Percentiles rank a stretch among this genome's conserved stretches.
phyloP scores from a whole-genome alignment of 2,329 filamentous ascomycete genomes.

The Trichoderma asperellum region DNA sequence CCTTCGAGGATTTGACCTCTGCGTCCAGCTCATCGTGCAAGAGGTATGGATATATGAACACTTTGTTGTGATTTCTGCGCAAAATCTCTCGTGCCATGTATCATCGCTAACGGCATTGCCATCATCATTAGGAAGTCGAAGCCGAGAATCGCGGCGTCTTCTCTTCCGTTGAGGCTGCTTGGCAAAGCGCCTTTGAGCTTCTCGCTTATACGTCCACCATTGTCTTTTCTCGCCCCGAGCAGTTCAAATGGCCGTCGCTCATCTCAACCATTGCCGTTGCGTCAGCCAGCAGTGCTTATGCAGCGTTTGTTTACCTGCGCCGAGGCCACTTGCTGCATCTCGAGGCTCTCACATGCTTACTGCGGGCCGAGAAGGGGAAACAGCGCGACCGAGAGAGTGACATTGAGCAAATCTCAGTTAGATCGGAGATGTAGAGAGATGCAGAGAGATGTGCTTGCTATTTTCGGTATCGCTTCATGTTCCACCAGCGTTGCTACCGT shows the following conservation, averaged over 20 bases:
- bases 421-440: neutral
- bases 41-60: constrained; percentile 50
- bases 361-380: constrained; percentile 1
- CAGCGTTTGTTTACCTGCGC: constrained; percentile 15
- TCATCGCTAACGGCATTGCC: neutral
- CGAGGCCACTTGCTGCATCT: constrained; percentile 26
- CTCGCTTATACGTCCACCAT: constrained; percentile 68
- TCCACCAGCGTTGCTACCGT: neutral
- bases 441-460: neutral
- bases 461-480: neutral
- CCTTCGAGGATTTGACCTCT: constrained; percentile 65
- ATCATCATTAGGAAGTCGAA: constrained; percentile 54
- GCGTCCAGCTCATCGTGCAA: constrained; percentile 63
- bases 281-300: constrained; percentile 16
- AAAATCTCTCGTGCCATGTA: neutral
- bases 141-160: constrained; percentile 66
- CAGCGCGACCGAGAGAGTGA: neutral
- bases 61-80: neutral
- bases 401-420: neutral
- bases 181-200: constrained; percentile 73
- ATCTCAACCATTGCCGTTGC: constrained; percentile 41
- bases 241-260: constrained; percentile 66
- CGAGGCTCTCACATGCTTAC: constrained; percentile 2
- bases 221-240: constrained; percentile 61
- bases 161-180: constrained; percentile 67